phyloP scores from a whole-genome alignment of 106 monocot species.

The Ottelia alismoides region DNA sequence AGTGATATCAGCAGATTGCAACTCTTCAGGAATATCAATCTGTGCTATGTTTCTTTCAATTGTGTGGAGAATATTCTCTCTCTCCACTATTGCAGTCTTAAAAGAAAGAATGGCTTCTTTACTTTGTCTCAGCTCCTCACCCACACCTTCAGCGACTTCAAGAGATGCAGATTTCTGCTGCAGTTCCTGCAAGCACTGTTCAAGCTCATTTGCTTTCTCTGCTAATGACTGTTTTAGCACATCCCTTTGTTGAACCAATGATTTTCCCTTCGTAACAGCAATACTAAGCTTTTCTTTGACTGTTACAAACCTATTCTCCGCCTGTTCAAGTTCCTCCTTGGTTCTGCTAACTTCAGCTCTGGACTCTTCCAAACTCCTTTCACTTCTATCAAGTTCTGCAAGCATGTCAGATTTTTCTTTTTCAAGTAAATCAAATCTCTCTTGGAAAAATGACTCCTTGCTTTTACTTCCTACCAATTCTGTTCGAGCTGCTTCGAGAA shows the following conservation, averaged over 20 bases:
- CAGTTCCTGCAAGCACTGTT: slow-evolving; percentile 49
- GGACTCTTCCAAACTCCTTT: slow-evolving; percentile 24
- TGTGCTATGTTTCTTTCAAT: slow-evolving; percentile 39
- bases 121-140: slow-evolving; percentile 27
- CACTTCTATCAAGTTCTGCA: slow-evolving; percentile 33
- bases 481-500: slow-evolving; percentile 19
- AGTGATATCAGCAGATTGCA: slow-evolving; percentile 27
- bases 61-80: slow-evolving; percentile 34
- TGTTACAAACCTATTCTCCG: slow-evolving; percentile 43
- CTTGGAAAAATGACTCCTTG: slow-evolving; percentile 27
- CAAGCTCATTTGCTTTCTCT: slow-evolving; percentile 58
- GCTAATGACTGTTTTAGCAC: slow-evolving; percentile 70
- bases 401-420: slow-evolving; percentile 35
- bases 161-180: slow-evolving; percentile 54
- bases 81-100: slow-evolving; percentile 33
- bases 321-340: slow-evolving; percentile 53
- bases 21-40: slow-evolving; percentile 24
- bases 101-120: slow-evolving; percentile 31
- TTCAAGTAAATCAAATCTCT: slow-evolving; percentile 40
- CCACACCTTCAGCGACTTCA: slow-evolving; percentile 21
- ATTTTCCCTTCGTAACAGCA: slow-evolving; percentile 91
- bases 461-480: slow-evolving; percentile 50
- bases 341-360: slow-evolving; percentile 48
- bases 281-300: slow-evolving; percentile 79
- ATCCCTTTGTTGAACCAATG: slow-evolving; percentile 86